Base-by-base conservation (phyloP, 192 early-diverging fungal species). In the Gaertneriomyces semiglobifer region DNA sequence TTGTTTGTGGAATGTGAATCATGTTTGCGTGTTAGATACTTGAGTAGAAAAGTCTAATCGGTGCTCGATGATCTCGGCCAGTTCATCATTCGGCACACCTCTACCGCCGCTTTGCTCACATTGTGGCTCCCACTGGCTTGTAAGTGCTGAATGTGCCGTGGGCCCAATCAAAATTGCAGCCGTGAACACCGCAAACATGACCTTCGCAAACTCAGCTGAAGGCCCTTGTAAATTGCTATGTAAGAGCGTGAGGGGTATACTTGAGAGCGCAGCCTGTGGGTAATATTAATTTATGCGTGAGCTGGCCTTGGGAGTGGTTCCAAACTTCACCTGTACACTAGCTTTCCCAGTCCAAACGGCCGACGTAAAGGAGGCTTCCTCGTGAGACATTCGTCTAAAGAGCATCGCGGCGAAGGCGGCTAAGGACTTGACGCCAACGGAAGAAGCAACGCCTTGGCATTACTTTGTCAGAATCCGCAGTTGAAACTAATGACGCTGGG, bases 301-400 rank as follows among this genome's bases (percentile, higher is more conserved):
- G 50, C 50, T 20, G 6, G n/a, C 50, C 6, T n/a, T 20, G 50
- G 4, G 6, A 20, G 50, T 33, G 25, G 25, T 33, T 33, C 25
- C 25, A 33, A 33, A 6, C 3, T 52, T 52, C 20, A 58, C 56
- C 56, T 63, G 62, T 14, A 53, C 48, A 38, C 46, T 56, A 20
- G 48, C 62, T 39, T 63, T 63, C 16, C 62, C 62, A 10, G 62
- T 63, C 62, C 62, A 63, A 14, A 63, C 50, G 0, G 47, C 62
- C 2, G 62, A 38, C 46, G 50, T 33, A 38, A 63, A 63, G 2
- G 18, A 16, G n/a, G 18, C 12, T n/a, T 63, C 62, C 16, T 44
- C 39, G 9, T 16, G 10, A 4, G 47, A 18, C 14, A 63, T 39
- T 11, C 62, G n/a, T 14, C 16, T 14, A 12, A 19, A n/a, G 8